Conservation (phyloP, 345 rosid species). For the sweet orange (Citrus sinensis) region DNA sequence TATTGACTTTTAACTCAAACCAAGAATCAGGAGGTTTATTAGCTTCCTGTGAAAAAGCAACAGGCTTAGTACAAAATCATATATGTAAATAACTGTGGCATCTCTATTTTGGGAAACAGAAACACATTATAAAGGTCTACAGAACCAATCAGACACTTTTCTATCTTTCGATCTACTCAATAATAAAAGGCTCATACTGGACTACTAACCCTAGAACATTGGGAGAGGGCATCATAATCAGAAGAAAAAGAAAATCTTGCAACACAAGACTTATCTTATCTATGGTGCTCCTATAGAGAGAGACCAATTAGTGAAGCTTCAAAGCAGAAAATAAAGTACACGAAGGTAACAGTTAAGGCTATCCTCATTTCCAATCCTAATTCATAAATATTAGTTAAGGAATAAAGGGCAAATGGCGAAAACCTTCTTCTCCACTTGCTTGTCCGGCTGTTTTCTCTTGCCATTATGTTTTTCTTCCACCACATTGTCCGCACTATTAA, state of each 20-base stretch:
- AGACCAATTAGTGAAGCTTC: not conserved
- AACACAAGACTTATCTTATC: not conserved
- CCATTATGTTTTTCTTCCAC: conserved; percentile 39
- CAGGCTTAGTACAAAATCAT: not conserved
- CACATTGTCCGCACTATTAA: conserved; percentile 32
- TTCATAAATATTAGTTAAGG: not conserved
- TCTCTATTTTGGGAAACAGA: not conserved
- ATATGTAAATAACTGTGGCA: not conserved
- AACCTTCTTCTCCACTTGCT: conserved; percentile 68
- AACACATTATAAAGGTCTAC: not conserved
- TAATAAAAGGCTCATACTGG: not conserved
- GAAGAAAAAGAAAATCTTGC: not conserved
- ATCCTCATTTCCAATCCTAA: not conserved
- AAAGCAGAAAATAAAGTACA: conserved; percentile 4
- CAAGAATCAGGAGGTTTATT: conserved; percentile 93
- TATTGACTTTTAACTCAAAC: conserved; percentile 97
- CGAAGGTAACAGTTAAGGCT: conserved; percentile 11
- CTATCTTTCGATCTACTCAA: not conserved
- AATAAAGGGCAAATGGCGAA: conserved; percentile 2
- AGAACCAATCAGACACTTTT: not conserved
- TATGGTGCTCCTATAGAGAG: not conserved
- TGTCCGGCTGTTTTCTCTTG: conserved; percentile 70
- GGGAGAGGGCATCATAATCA: not conserved
- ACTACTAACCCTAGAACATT: not conserved
- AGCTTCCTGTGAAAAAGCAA: conserved; percentile 56